Conservation (phyloP, 192 early-diverging fungal species). For the Coemansia sp. region DNA sequence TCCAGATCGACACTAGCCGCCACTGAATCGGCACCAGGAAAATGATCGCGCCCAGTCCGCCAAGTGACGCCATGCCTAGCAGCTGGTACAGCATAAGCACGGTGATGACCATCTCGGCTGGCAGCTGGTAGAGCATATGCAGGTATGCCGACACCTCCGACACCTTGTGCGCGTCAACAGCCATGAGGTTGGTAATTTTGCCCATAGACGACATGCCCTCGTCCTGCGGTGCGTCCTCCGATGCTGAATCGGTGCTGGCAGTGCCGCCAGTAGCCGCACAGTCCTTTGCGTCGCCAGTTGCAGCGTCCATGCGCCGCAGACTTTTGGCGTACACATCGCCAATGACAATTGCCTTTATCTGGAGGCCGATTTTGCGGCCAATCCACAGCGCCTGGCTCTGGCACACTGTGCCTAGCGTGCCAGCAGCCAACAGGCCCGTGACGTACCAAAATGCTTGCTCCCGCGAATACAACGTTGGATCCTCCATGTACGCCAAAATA, state of each 20-base stretch:
- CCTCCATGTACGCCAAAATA: conserved; percentile 59
- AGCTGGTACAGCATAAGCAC: conserved; percentile 66
- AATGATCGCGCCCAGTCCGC: conserved; percentile 66
- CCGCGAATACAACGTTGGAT: conserved; percentile 49
- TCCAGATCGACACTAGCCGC: conserved; percentile 51
- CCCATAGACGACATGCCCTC: conserved; percentile 51
- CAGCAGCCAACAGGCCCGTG: conserved; percentile 55
- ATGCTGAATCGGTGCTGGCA: not conserved
- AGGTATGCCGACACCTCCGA: conserved; percentile 56
- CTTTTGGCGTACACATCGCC: conserved; percentile 73
- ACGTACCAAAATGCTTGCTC: conserved; percentile 60
- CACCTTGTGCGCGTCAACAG: conserved; percentile 65
- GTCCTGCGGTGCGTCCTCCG: conserved; percentile 2
- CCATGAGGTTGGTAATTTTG: conserved; percentile 68
- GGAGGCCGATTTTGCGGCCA: conserved; percentile 66
- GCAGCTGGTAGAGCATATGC: conserved; percentile 59
- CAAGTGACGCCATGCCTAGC: conserved; percentile 73
- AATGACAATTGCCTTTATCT: conserved; percentile 58
- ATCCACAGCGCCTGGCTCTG: conserved; percentile 68
- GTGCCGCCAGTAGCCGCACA: not conserved
- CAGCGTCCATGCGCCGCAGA: conserved; percentile 54
- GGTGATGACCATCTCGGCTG: conserved; percentile 61
- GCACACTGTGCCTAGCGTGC: conserved; percentile 44
- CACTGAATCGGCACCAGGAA: conserved; percentile 56
- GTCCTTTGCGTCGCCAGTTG: conserved; percentile 9